phyloP scores from a whole-genome alignment of 106 monocot genomes.

The Dendrobium chrysotoxum region DNA sequence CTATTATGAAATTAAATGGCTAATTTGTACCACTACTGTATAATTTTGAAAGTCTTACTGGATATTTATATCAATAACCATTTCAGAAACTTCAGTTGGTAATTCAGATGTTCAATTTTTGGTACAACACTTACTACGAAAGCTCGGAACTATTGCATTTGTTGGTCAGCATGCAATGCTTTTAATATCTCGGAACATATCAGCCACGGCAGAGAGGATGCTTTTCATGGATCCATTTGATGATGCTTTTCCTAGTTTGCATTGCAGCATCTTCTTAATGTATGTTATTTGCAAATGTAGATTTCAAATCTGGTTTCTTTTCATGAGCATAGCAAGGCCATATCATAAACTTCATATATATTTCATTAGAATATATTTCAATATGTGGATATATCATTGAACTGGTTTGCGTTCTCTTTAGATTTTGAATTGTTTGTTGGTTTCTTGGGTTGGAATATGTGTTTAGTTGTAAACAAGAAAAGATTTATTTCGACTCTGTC shows the following conservation, averaged over 20 bases:
- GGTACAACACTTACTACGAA: constrained; percentile 75
- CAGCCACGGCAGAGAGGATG: constrained; percentile 59
- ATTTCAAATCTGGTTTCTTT: not conserved
- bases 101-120: constrained; percentile 37
- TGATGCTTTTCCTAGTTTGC: constrained; percentile 52
- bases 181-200: constrained; percentile 66
- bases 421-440: not conserved
- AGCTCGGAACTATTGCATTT: constrained; percentile 61
- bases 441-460: not conserved
- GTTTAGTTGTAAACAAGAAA: not conserved
- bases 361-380: not conserved
- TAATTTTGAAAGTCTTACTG: not conserved
- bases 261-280: constrained; percentile 88
- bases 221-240: constrained; percentile 88
- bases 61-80: not conserved
- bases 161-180: constrained; percentile 70
- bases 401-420: not conserved
- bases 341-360: not conserved
- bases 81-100: constrained; percentile 26
- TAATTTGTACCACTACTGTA: not conserved
- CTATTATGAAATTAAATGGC: not conserved
- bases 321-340: not conserved
- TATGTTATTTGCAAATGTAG: constrained; percentile 21
- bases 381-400: not conserved
- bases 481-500: not conserved